Percentiles rank a stretch among this genome's conserved stretches.
phyloP scores from a whole-genome alignment of 176 grass and related monocot genomes.

The Zizania latifolia region DNA sequence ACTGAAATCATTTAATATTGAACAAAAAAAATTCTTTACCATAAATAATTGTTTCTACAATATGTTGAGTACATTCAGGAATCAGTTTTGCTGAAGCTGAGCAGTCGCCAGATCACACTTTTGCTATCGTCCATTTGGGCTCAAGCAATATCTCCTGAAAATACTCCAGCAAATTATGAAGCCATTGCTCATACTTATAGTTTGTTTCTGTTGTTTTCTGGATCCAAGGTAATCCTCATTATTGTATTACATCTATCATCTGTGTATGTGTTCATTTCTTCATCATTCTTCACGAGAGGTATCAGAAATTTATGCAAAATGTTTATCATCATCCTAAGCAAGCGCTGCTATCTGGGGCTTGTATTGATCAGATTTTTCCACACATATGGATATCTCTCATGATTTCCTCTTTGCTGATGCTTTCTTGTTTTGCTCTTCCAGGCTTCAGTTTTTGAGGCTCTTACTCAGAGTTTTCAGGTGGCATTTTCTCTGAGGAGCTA shows the following conservation, averaged over 20 bases:
- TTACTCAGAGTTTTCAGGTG: conserved; percentile 84
- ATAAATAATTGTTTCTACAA: conserved; percentile 26
- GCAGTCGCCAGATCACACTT: conserved; percentile 70
- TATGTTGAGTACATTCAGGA: conserved; percentile 61
- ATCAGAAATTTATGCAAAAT: conserved; percentile 2
- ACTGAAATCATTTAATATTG: conserved; percentile 17
- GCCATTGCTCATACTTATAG: conserved; percentile 92
- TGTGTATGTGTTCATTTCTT: conserved; percentile 8
- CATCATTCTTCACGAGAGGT: background rate
- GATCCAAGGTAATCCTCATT: conserved; percentile 59
- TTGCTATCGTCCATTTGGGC: conserved; percentile 84
- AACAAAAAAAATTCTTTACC: too few relatives aligned
- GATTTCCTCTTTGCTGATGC: conserved; percentile 13
- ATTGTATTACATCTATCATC: background rate
- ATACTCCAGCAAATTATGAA: conserved; percentile 80
- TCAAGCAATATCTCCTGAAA: conserved; percentile 66
- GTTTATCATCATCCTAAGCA: background rate
- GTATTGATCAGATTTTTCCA: background rate
- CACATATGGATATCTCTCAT: background rate
- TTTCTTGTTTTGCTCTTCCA: conserved; percentile 43
- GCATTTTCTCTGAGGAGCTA: conserved; percentile 70
- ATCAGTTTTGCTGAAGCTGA: conserved; percentile 51
- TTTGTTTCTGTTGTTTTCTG: conserved; percentile 73
- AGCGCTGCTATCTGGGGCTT: background rate
- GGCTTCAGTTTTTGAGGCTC: conserved; percentile 67